Evolutionary conservation across 805 yeast species (phyloP).

Genomic region (Yarrowia deformans): DNA sequence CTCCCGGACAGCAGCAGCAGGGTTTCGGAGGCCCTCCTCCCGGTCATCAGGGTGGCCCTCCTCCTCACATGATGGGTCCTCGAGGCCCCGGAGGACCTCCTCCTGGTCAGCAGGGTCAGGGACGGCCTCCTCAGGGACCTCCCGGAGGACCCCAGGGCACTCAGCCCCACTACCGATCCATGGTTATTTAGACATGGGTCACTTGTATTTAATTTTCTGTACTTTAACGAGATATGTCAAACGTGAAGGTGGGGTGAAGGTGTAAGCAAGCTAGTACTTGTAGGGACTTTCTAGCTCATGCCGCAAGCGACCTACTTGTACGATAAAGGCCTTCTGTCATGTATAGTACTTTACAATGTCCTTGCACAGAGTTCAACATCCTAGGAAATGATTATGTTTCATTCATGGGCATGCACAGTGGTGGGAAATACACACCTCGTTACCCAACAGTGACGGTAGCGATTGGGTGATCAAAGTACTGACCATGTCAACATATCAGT

Average conservation of each 20-base stretch:
- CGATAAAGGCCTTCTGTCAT: too few species aligned
- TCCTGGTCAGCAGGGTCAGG: conserved; percentile 34
- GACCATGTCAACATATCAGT: too few species aligned
- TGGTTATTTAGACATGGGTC: conserved; percentile 38
- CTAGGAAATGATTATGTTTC: too few species aligned
- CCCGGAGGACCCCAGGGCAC: conserved; percentile 21
- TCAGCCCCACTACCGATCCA: conserved; percentile 37
- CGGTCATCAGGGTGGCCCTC: conserved; percentile 38
- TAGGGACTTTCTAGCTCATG: too few species aligned
- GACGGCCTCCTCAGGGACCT: conserved; percentile 35
- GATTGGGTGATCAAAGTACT: too few species aligned
- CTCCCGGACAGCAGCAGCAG: conserved; percentile 36
- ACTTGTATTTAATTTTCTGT: conserved; percentile 33
- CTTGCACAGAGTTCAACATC: too few species aligned
- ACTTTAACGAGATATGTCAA: conserved; percentile 26
- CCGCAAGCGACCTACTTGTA: too few species aligned
- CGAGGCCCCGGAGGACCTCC: conserved; percentile 39
- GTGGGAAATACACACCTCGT: too few species aligned
- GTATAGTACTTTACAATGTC: too few species aligned
- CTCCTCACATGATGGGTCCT: conserved; percentile 37
- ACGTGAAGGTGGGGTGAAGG: neutral
- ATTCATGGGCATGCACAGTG: too few species aligned
- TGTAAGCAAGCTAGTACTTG: too few species aligned
- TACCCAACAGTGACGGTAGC: too few species aligned
- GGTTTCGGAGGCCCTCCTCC: conserved; percentile 11